Conservation (phyloP, 2,329 filamentous ascomycete genomes). For the Stylonectria norvegica region DNA sequence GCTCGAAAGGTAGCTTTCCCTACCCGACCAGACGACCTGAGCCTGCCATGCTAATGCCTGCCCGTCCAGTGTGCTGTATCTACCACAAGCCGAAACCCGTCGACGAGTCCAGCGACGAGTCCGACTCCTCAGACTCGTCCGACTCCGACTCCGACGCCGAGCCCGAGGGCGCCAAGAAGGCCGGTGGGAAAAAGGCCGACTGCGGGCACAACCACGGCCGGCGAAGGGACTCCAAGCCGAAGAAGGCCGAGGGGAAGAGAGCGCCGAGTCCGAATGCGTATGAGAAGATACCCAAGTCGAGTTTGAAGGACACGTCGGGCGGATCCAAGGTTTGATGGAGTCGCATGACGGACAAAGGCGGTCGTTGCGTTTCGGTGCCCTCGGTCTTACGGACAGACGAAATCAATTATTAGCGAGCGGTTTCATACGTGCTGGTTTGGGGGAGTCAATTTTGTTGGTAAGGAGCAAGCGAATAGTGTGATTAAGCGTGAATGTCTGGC, state of each 20-base stretch:
- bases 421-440: not conserved
- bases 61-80: constrained; percentile 84
- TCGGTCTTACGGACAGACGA: no score
- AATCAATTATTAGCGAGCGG: no score
- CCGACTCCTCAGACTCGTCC: constrained; percentile 54
- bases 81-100: constrained; percentile 83
- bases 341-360: not conserved
- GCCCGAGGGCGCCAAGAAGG: constrained; percentile 24
- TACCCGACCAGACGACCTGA: no score
- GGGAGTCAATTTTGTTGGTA: constrained; percentile 15
- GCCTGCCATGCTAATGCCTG: constrained; percentile 3
- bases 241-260: constrained; percentile 38
- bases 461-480: no score
- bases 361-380: no score
- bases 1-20: constrained; percentile 70
- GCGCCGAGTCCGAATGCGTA: constrained; percentile 75
- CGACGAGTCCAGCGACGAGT: constrained; percentile 76
- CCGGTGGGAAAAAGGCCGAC: constrained; percentile 38
- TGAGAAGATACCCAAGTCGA: constrained; percentile 62
- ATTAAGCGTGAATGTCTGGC: no score
- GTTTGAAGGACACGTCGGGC: constrained; percentile 31
- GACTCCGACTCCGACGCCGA: constrained; percentile 45
- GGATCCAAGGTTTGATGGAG: constrained; percentile 19
- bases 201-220: constrained; percentile 37
- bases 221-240: constrained; percentile 22